These are phyloP conservation scores for Ganoderma lucidum DNA, from an alignment of 1,284 basidiomycete species.

Conservation along the genomic window DNA sequence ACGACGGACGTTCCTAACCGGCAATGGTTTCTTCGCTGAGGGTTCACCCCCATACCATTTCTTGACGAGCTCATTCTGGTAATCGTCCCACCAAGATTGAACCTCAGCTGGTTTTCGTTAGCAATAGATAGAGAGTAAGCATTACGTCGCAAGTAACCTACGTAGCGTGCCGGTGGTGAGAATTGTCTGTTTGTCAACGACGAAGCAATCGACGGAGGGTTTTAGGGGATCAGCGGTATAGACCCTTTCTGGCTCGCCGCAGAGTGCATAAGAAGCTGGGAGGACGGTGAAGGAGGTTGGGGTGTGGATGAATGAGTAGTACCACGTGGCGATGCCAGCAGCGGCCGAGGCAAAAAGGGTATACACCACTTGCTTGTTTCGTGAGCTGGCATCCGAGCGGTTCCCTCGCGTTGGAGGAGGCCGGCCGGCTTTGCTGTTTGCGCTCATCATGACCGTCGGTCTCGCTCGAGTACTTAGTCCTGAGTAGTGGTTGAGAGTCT, in stretches of 20 bases:
- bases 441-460: background rate
- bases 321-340: slow-evolving; percentile 33
- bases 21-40: slow-evolving; percentile 45
- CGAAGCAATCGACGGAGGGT: slow-evolving; percentile 67
- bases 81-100: slow-evolving; percentile 35
- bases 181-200: slow-evolving; percentile 65
- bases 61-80: slow-evolving; percentile 39
- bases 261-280: slow-evolving; percentile 43
- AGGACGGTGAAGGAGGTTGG: slow-evolving; percentile 19
- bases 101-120: slow-evolving; percentile 38
- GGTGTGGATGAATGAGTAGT: slow-evolving; percentile 17
- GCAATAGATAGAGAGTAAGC: slow-evolving; percentile 12
- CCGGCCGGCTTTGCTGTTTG: background rate
- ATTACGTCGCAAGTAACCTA: slow-evolving; percentile 11
- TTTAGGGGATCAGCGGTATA: slow-evolving; percentile 39
- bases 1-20: slow-evolving; percentile 51
- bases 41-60: slow-evolving; percentile 43
- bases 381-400: background rate
- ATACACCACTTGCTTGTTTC: slow-evolving; percentile 24
- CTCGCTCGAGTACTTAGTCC: too few relatives aligned
- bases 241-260: slow-evolving; percentile 33
- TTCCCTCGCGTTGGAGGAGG: background rate
- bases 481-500: too few relatives aligned
- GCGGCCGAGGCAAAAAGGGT: slow-evolving; percentile 31
- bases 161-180: slow-evolving; percentile 64